These are phyloP conservation scores for Termitomyces heimii DNA, from an alignment of 768 basidiomycete species.

Conservation along the genomic window DNA sequence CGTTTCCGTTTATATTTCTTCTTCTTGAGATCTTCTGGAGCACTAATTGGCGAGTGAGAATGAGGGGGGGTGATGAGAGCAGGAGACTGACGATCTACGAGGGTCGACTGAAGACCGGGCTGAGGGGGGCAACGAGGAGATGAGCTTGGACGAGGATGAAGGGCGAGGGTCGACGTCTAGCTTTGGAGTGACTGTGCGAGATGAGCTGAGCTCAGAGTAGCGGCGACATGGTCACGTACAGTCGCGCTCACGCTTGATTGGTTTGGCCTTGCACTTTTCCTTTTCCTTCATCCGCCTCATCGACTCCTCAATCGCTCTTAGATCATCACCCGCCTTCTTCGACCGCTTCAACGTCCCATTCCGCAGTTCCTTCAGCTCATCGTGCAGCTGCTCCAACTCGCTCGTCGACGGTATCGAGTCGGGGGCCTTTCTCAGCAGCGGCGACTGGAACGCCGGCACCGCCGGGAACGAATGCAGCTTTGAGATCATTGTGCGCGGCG, in stretches of 20 bases:
- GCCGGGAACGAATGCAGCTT: constrained; percentile 45
- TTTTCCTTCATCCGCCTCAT: constrained; percentile 74
- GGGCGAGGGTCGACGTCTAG: constrained; percentile 45
- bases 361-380: constrained; percentile 52
- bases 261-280: constrained; percentile 67
- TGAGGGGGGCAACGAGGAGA: constrained; percentile 38
- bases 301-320: constrained; percentile 68
- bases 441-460: constrained; percentile 47
- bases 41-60: constrained; percentile 9
- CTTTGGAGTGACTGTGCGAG: constrained; percentile 36
- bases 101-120: constrained; percentile 54
- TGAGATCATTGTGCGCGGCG: constrained; percentile 47
- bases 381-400: constrained; percentile 61
- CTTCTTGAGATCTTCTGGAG: constrained; percentile 55
- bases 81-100: constrained; percentile 48
- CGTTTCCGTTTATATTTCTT: constrained; percentile 87
- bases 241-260: constrained; percentile 66
- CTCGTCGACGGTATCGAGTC: constrained; percentile 67
- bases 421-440: constrained; percentile 56
- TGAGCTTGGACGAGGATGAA: constrained; percentile 37
- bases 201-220: too few relatives aligned
- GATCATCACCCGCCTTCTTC: constrained; percentile 72
- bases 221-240: too few relatives aligned
- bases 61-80: too few relatives aligned
- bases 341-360: constrained; percentile 53